A percentile compares a stretch with the other conserved stretches of the same genome.
These are phyloP conservation scores for Leishmania arabica DNA, from an alignment of 208 protist genomes.

Conservation along the genomic window DNA sequence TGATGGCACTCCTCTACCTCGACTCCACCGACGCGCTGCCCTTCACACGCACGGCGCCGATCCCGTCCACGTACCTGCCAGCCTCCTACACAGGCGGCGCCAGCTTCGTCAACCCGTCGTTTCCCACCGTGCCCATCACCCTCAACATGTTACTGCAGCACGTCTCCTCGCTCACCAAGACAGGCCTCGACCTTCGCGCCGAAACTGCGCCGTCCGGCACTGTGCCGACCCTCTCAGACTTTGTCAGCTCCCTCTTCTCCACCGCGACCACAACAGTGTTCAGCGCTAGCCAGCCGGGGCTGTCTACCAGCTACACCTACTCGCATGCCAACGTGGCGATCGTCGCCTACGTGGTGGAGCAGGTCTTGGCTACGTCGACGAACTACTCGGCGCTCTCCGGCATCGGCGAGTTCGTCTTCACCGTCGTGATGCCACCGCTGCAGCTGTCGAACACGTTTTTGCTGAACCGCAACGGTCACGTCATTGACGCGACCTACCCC, in stretches of 20 bases:
- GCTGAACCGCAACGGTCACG: slow-evolving; percentile 25
- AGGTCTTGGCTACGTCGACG: slow-evolving; percentile 24
- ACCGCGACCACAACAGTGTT: slow-evolving; percentile 7
- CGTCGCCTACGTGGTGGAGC: slow-evolving; percentile 56
- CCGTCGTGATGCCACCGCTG: slow-evolving; percentile 43
- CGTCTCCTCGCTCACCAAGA: slow-evolving; percentile 56
- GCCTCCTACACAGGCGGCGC: slow-evolving; percentile 9
- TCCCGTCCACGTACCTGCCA: slow-evolving; percentile 51
- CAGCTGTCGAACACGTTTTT: slow-evolving; percentile 56
- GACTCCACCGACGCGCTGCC: slow-evolving; percentile 35
- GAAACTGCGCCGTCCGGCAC: slow-evolving; percentile 11
- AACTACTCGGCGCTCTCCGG: slow-evolving; percentile 8
- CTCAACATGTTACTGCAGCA: slow-evolving; percentile 66
- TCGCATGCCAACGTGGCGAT: slow-evolving; percentile 61
- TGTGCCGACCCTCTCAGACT: slow-evolving; percentile 27
- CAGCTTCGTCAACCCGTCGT: slow-evolving; percentile 24
- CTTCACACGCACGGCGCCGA: slow-evolving; percentile 37
- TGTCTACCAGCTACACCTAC: slow-evolving; percentile 35
- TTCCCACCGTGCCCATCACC: slow-evolving; percentile 35
- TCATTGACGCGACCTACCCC: slow-evolving; percentile 31
- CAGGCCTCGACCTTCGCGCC: slow-evolving; percentile 22
- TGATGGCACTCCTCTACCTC: slow-evolving; percentile 51
- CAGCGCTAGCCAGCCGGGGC: slow-evolving; percentile 22
- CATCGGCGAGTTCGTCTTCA: slow-evolving; percentile 44
- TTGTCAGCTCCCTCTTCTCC: slow-evolving; percentile 43